Evolutionary conservation across 106 monocot species (phyloP), one percentile per base, ranked within the genome.

Genomic region (Allium fistulosum): DNA sequence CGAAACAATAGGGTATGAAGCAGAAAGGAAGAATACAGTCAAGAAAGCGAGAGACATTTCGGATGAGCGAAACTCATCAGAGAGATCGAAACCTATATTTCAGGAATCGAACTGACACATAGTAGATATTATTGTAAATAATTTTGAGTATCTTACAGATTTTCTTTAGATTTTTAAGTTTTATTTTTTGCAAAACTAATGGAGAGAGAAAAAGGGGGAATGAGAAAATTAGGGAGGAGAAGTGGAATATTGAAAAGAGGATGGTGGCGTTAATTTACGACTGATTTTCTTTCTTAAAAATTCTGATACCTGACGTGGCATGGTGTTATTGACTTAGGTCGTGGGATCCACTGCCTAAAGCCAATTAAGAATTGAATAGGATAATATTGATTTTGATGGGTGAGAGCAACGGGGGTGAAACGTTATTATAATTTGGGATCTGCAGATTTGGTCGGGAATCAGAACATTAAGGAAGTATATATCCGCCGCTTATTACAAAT

Each of bases 21-120:
- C 3, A 3, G 28, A 28, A 47, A 68, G 51, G 11, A 62, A 14
- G 62, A 75, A 27, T 47, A 53, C 69, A 48, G 69, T 17, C 45
- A 49, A 49, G 27, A 53, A 26, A 57, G 76, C 26, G 61, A 61
- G 67, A 58, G 75, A 51, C 65, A 72, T 72, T 59, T 60, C 47
- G 51, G 51, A 52, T n/a, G 48, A 47, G 67, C 27, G 69, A 61
- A 48, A 66, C 51, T 72, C 69, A 61, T 71, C 59, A 73, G 71
- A 15, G 0, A 9, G 18, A 22, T 9, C 17, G 15, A 60, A 60
- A 10, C 59, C 18, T 60, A 4, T 55, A 15, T 55, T 55, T 55
- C 53, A 15, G 53, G 13, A 15, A 8, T 55, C 4, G 2, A 55
- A 55, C 37, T 37, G 37, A 37, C 37, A 4, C 37, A 37, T 37